Evolutionary conservation across 176 grass and related monocot genomes (phyloP).

Genomic region (Lolium rigidum): DNA sequence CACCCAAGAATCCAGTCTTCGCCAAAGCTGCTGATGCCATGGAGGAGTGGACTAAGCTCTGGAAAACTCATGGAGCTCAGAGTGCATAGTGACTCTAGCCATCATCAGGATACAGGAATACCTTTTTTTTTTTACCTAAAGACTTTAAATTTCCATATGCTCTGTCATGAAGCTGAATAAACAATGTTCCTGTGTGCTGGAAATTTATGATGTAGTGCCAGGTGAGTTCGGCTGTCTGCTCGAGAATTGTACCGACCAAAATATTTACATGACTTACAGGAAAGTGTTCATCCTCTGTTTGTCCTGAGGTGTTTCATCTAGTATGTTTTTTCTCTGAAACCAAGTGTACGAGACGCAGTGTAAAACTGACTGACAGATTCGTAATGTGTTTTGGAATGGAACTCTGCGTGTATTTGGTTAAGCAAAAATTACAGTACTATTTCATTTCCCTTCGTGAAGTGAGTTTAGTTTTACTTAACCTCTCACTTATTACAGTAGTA

Average conservation of each 20-base stretch:
- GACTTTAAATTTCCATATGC: slow-evolving; percentile 28
- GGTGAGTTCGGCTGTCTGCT: background rate
- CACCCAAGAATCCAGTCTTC: slow-evolving; percentile 61
- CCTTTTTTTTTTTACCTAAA: slow-evolving; percentile 20
- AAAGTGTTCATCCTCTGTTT: background rate
- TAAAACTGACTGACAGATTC: background rate
- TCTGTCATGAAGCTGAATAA: slow-evolving; percentile 49
- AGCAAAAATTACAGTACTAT: background rate
- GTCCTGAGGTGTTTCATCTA: background rate
- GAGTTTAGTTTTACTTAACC: too few species aligned
- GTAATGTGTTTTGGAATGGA: background rate
- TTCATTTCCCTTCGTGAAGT: too few species aligned
- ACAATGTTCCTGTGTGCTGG: slow-evolving; percentile 14
- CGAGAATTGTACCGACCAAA: slow-evolving; percentile 3
- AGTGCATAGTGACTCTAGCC: slow-evolving; percentile 24
- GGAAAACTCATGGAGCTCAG: slow-evolving; percentile 66
- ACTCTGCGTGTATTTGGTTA: background rate
- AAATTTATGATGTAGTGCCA: slow-evolving; percentile 27
- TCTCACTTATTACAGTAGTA: too few species aligned
- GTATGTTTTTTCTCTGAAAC: background rate
- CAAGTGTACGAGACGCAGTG: background rate
- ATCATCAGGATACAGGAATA: background rate
- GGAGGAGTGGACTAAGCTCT: slow-evolving; percentile 85
- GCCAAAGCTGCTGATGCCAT: slow-evolving; percentile 69
- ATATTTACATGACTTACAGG: background rate